phyloP scores from a whole-genome alignment of 192 early-diverging fungal species.

The Coemansia sp. region DNA sequence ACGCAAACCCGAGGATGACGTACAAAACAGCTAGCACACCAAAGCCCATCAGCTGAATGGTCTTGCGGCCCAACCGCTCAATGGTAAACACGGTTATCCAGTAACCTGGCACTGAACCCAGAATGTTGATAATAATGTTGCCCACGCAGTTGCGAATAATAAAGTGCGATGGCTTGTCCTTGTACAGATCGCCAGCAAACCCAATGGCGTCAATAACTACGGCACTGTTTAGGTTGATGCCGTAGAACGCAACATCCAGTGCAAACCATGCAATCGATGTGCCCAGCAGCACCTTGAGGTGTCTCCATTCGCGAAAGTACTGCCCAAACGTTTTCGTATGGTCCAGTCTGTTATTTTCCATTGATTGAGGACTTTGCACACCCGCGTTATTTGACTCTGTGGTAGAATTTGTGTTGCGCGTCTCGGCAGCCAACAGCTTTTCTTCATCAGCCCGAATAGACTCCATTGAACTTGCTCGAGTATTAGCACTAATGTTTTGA shows the following conservation, averaged over 20 bases:
- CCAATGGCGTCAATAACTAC: constrained; percentile 72
- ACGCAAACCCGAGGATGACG: constrained; percentile 69
- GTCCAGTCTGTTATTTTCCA: neutral
- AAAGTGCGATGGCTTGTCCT: constrained; percentile 26
- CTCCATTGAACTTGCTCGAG: neutral
- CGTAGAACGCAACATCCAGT: constrained; percentile 81
- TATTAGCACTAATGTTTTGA: neutral
- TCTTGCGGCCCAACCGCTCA: constrained; percentile 85
- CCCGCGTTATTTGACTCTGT: neutral
- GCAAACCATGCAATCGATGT: constrained; percentile 76
- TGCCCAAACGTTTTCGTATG: neutral
- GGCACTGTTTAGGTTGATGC: constrained; percentile 78
- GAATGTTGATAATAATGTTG: constrained; percentile 85
- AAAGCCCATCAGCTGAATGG: constrained; percentile 92
- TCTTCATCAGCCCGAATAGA: neutral
- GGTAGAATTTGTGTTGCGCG: constrained; percentile 57
- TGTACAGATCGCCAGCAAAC: constrained; percentile 40
- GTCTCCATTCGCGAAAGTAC: constrained; percentile 28
- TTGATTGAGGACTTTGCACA: neutral
- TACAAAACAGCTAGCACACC: constrained; percentile 73
- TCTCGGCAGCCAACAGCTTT: constrained; percentile 67
- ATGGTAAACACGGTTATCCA: constrained; percentile 90
- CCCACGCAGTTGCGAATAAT: constrained; percentile 77
- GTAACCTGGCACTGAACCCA: constrained; percentile 94
- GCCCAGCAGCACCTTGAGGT: constrained; percentile 78